Evolutionary conservation across 75 land plant genomes (phyloP).

Genomic region (Picea glauca): DNA sequence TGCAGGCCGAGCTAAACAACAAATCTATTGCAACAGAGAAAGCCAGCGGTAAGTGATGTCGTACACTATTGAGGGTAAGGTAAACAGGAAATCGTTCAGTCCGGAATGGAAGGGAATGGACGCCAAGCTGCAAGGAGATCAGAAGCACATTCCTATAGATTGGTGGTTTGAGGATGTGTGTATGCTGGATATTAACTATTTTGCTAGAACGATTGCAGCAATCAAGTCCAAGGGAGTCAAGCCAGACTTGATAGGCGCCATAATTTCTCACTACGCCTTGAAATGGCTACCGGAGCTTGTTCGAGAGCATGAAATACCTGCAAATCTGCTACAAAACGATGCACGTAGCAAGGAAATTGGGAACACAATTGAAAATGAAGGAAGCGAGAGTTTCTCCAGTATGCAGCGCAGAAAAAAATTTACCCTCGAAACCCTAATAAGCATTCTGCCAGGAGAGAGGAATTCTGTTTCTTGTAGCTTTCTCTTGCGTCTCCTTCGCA

Average conservation of each 20-base stretch:
- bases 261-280: constrained; percentile 49
- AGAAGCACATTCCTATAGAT: not conserved
- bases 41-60: not conserved
- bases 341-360: not conserved
- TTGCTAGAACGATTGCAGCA: constrained; percentile 46
- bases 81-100: not conserved
- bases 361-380: not conserved
- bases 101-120: not conserved
- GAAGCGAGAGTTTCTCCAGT: constrained; percentile 21
- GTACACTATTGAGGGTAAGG: not conserved
- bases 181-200: constrained; percentile 62
- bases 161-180: constrained; percentile 59
- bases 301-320: not conserved
- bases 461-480: constrained; percentile 52
- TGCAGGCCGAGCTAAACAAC: no score
- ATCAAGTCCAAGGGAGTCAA: constrained; percentile 68
- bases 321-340: not conserved
- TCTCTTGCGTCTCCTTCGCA: constrained; percentile 54
- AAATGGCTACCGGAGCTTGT: constrained; percentile 72
- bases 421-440: constrained; percentile 57
- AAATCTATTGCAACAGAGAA: no score
- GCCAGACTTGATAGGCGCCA: constrained; percentile 69
- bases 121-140: not conserved
- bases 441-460: constrained; percentile 54
- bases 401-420: constrained; percentile 49